Evolutionary conservation across 805 yeast genomes (phyloP).

Genomic region (Nakazawaea laoshanensis): DNA sequence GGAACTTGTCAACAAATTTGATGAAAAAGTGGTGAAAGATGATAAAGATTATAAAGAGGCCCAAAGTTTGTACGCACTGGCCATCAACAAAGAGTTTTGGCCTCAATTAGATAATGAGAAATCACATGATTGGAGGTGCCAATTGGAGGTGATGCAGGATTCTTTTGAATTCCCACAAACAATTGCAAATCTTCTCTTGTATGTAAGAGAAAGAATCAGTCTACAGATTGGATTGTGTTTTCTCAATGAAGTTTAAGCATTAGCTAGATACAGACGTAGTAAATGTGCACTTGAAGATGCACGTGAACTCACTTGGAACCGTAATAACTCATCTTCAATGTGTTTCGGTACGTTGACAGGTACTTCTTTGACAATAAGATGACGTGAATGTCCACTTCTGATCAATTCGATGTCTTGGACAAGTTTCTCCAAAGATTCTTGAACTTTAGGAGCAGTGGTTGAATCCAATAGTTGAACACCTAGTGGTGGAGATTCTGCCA

Average conservation of each 20-base stretch:
- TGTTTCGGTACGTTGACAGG: too few species aligned
- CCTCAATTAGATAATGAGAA: not conserved
- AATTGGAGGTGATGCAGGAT: constrained; percentile 5
- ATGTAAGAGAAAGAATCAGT: constrained; percentile 17
- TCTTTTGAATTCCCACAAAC: constrained; percentile 11
- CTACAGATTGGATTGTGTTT: constrained; percentile 21
- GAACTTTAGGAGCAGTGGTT: too few species aligned
- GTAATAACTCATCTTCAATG: constrained; percentile 3
- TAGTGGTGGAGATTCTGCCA: too few species aligned
- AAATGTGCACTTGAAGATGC: constrained; percentile 6
- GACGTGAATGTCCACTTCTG: too few species aligned
- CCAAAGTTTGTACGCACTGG: constrained; percentile 14
- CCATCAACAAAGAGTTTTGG: constrained; percentile 7
- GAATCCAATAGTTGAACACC: too few species aligned
- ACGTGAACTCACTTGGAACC: constrained; percentile 6
- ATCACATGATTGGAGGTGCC: constrained; percentile 15
- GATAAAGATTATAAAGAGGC: constrained; percentile 10
- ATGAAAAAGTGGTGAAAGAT: constrained; percentile 6
- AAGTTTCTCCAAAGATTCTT: too few species aligned
- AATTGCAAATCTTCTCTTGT: constrained; percentile 12
- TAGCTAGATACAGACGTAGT: constrained; percentile 1
- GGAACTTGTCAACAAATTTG: constrained; percentile 17
- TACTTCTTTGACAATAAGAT: too few species aligned
- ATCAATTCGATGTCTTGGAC: too few species aligned
- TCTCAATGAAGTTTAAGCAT: constrained; percentile 9